phyloP scores from a whole-genome alignment of 306 rosid genomes.

The Inga leiocalycina region DNA sequence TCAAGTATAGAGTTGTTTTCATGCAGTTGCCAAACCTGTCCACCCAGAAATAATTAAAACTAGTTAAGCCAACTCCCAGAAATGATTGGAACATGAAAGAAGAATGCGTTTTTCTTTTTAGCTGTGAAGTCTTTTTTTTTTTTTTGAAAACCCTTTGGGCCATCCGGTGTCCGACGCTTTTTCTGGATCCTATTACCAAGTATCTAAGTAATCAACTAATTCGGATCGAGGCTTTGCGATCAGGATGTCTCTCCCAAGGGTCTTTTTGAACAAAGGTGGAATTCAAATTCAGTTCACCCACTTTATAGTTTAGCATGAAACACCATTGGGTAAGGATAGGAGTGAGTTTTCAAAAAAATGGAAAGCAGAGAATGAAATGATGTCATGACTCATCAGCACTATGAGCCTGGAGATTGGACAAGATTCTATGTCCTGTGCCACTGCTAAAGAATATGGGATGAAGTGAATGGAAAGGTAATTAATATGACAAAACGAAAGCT shows the following conservation, averaged over 20 bases:
- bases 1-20: conserved; percentile 47
- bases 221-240: too few species aligned
- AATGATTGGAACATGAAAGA: neutral
- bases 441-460: neutral
- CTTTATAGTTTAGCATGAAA: too few species aligned
- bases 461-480: neutral
- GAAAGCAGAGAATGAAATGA: neutral
- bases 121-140: neutral
- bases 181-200: too few species aligned
- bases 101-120: neutral
- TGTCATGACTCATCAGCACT: neutral
- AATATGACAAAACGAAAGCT: neutral
- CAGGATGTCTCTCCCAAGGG: too few species aligned
- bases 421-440: neutral
- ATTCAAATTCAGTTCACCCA: too few species aligned
- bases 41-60: conserved; percentile 1
- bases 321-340: neutral
- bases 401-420: neutral
- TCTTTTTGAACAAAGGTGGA: too few species aligned
- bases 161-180: too few species aligned
- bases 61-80: neutral
- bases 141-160: too few species aligned
- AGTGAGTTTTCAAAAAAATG: neutral
- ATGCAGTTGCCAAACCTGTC: conserved; percentile 74
- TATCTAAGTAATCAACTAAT: too few species aligned